Evolutionary conservation across 495 filamentous ascomycete species (phyloP), one percentile per base, ranked within the genome.

Genomic region (Neurospora pannonica): DNA sequence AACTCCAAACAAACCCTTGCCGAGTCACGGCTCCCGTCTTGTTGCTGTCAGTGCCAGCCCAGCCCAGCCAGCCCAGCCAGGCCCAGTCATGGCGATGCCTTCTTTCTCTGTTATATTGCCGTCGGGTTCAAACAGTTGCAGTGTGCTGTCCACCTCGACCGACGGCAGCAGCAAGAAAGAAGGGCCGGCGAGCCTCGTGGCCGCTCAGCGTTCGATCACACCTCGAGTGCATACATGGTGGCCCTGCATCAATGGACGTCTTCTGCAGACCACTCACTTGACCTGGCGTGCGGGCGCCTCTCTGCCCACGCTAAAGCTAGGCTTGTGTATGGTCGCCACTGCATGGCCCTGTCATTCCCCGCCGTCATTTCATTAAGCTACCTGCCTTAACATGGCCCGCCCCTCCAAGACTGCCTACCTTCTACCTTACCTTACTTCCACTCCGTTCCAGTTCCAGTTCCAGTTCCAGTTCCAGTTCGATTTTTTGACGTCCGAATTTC

Each of bases 361-460:
- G 79, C 79, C 79, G 76, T 81, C 80, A 78, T 80, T 80, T 80
- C 78, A 80, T 76, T 76, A 75, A 78, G 80, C 80, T 78, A 80
- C 54, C 54, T 67, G 54, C 54, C 54, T 67, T 34, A 67, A 77
- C 72, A 76, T 76, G 77, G 77, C 78, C 77, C 80, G 77, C 80
- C 80, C 79, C 80, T 81, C 80, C 80, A 81, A 79, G 77, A 79
- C 77, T 10, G 9, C 37, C 77, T 76, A 5, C 54, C 54, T 31
- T 67, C 46, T 62, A 67, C 28, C 54, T 67, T 28, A 67, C 21
- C 54, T 67, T 28, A 67, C 54, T 67, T 67, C 28, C 13, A 36
- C 54, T 67, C 54, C 48, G 48, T 67, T 34, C 21, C 48, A 60
- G 54, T 62, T 48, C 19, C 42, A 7, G 17, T 43, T 43, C 43